Evolutionary conservation across 129 eudicot species (phyloP).

Genomic region (Flaveria bidentis): DNA sequence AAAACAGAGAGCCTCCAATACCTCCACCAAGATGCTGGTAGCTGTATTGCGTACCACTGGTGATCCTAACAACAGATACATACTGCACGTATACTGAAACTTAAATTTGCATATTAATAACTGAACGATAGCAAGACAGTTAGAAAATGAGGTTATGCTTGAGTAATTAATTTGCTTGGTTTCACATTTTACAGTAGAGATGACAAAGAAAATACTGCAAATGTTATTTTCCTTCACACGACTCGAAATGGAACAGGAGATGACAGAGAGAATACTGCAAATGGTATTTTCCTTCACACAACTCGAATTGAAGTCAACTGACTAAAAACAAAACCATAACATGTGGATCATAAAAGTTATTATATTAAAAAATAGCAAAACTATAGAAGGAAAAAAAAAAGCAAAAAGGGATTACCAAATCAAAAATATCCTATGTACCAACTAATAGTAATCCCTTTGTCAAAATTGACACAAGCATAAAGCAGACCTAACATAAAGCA

Average conservation of each 20-base stretch:
- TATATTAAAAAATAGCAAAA: background rate
- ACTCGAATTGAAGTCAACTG: slow-evolving; percentile 23
- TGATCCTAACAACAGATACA: slow-evolving; percentile 11
- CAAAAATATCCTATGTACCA: slow-evolving; percentile 42
- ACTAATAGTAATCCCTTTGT: slow-evolving; percentile 37
- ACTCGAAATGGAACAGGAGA: slow-evolving; percentile 25
- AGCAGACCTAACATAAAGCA: slow-evolving; percentile 26
- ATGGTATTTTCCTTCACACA: slow-evolving; percentile 12
- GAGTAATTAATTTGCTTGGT: slow-evolving; percentile 9
- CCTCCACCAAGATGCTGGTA: slow-evolving; percentile 21
- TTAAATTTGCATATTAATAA: background rate
- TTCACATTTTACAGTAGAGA: background rate
- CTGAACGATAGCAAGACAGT: slow-evolving; percentile 2
- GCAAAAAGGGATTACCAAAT: slow-evolving; percentile 13
- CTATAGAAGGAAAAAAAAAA: background rate
- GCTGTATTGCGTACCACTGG: background rate
- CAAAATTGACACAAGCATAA: slow-evolving; percentile 19
- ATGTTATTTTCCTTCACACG: background rate
- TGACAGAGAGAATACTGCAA: background rate
- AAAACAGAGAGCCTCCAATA: background rate
- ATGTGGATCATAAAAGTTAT: slow-evolving; percentile 8
- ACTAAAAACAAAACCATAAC: slow-evolving; percentile 14
- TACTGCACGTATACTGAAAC: slow-evolving; percentile 6
- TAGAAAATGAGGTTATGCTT: background rate
- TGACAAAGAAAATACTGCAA: background rate